Conservation (phyloP, 805 yeast species). For the Candida easanensis region DNA sequence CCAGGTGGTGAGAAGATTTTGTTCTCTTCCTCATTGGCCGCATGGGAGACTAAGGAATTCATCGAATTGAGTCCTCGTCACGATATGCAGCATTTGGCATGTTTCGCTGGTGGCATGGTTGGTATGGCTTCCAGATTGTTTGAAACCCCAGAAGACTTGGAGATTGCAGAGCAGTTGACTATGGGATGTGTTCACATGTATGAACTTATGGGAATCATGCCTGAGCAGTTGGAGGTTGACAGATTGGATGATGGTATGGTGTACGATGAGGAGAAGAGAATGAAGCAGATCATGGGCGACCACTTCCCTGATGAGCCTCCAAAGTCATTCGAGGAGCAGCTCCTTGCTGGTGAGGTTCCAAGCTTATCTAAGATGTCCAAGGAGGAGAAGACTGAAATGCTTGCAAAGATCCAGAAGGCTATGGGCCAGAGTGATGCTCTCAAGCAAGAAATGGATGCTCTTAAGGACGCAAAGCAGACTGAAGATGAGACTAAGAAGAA, state of each 20-base stretch:
- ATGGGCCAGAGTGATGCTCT: neutral
- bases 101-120: slow-evolving; percentile 54
- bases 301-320: neutral
- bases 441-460: neutral
- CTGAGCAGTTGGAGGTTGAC: slow-evolving; percentile 38
- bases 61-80: slow-evolving; percentile 24
- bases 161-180: slow-evolving; percentile 41
- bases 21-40: slow-evolving; percentile 26
- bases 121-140: slow-evolving; percentile 45
- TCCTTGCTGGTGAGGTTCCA: neutral
- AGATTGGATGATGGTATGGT: slow-evolving; percentile 16
- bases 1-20: slow-evolving; percentile 38
- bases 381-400: neutral
- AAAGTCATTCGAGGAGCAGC: neutral
- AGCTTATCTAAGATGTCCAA: neutral
- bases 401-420: neutral
- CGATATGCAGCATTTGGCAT: slow-evolving; percentile 46
- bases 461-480: neutral
- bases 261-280: slow-evolving; percentile 21
- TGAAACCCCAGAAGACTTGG: slow-evolving; percentile 33
- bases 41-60: slow-evolving; percentile 24
- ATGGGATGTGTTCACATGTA: slow-evolving; percentile 48
- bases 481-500: neutral
- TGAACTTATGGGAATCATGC: slow-evolving; percentile 40
- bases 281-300: neutral